A percentile compares a stretch with the other conserved stretches of the same genome.
phyloP scores from a whole-genome alignment of 192 early-diverging fungal species.

The Dissophora globulifera region DNA sequence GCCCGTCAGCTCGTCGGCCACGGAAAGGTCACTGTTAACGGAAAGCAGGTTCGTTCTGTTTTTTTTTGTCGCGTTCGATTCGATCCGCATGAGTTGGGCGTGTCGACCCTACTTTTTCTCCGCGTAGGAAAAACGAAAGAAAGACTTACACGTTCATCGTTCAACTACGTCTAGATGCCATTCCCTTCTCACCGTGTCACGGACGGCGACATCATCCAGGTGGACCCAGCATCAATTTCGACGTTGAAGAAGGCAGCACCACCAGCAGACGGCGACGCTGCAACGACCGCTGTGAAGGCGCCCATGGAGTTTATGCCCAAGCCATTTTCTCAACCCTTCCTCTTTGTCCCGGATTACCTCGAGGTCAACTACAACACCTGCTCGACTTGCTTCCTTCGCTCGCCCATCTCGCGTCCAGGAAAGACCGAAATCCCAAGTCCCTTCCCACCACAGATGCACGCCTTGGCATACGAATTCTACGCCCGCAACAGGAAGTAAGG shows the following conservation, averaged over 20 bases:
- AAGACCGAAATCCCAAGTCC: constrained; percentile 94
- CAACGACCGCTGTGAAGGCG: constrained; percentile 4
- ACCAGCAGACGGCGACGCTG: constrained; percentile 36
- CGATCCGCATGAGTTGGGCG: no score
- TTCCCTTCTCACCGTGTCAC: constrained; percentile 81
- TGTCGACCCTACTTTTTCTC: no score
- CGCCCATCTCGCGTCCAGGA: constrained; percentile 87
- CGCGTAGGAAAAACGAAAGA: no score
- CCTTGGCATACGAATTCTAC: constrained; percentile 95
- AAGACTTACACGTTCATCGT: no score
- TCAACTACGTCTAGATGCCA: constrained; percentile 59
- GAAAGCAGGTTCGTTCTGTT: constrained; percentile 80
- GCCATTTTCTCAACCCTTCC: constrained; percentile 89
- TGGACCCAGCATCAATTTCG: constrained; percentile 78
- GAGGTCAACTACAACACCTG: constrained; percentile 97
- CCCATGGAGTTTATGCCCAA: constrained; percentile 69
- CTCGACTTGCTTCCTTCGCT: constrained; percentile 86
- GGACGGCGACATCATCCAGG: constrained; percentile 89
- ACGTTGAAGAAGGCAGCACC: constrained; percentile 64
- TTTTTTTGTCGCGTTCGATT: no score
- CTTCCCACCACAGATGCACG: constrained; percentile 88
- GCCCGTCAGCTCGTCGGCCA: constrained; percentile 85
- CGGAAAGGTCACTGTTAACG: constrained; percentile 94
- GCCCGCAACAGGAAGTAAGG: constrained; percentile 61
- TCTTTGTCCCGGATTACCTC: constrained; percentile 97